Evolutionary conservation across 495 filamentous ascomycete species (phyloP).

Genomic region (Trichoderma erinaceum): DNA sequence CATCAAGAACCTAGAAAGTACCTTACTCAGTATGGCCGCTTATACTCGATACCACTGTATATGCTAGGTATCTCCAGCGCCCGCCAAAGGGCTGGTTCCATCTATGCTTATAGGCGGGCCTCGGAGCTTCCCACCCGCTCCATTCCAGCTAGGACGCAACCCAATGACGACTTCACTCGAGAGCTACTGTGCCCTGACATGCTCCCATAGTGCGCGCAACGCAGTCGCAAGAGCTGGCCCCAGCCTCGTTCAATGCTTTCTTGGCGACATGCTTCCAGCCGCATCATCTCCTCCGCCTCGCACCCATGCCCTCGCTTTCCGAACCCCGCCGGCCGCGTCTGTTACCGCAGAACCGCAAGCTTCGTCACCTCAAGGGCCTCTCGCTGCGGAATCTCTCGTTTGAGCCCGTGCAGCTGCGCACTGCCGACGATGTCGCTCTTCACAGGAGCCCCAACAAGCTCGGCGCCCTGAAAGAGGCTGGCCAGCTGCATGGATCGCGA

Average conservation of each 20-base stretch:
- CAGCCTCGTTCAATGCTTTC: neutral
- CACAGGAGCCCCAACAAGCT: conserved; percentile 67
- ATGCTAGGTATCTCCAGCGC: neutral
- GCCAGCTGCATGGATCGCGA: conserved; percentile 57
- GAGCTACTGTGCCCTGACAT: neutral
- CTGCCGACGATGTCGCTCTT: conserved; percentile 80
- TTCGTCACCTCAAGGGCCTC: conserved; percentile 83
- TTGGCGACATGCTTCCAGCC: conserved; percentile 10
- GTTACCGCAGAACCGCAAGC: conserved; percentile 70
- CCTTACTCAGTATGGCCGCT: too few relatives aligned
- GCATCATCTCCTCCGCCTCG: neutral
- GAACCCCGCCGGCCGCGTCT: conserved; percentile 38
- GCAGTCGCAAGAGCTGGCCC: conserved; percentile 4
- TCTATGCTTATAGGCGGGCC: conserved; percentile 6
- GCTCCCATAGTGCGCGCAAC: conserved; percentile 1
- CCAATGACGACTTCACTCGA: neutral
- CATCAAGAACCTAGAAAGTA: too few relatives aligned
- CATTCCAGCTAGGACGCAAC: neutral
- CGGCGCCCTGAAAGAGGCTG: conserved; percentile 51
- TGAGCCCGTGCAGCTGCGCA: conserved; percentile 56
- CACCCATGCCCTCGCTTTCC: conserved; percentile 25
- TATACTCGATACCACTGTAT: neutral
- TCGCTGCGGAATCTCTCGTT: conserved; percentile 81
- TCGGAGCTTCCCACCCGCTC: neutral
- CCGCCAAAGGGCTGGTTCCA: neutral